Percentiles rank a stretch among this genome's conserved stretches.
These are phyloP conservation scores for Euptelea pleiosperma DNA, from an alignment of 164 flowering plant species.

Conservation along the genomic window DNA sequence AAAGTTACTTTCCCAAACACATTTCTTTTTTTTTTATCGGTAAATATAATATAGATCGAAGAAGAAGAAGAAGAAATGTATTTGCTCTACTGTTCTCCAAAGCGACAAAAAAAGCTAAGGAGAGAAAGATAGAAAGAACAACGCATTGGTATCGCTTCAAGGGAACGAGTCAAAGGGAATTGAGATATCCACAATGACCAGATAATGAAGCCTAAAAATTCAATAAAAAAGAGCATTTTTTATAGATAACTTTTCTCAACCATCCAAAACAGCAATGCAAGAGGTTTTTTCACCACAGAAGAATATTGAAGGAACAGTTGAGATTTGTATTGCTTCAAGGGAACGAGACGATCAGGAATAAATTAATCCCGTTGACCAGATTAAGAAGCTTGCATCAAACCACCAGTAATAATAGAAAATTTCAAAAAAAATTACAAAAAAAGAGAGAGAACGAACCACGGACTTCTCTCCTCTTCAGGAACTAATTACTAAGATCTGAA, in stretches of 20 bases:
- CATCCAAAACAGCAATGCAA: neutral
- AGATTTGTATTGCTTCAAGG: slow-evolving; percentile 23
- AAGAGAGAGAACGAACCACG: neutral
- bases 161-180: slow-evolving; percentile 26
- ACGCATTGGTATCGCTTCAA: slow-evolving; percentile 19
- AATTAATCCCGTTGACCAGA: slow-evolving; percentile 27
- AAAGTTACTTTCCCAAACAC: no score
- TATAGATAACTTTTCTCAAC: slow-evolving; percentile 7
- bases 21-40: no score
- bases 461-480: slow-evolving; percentile 20
- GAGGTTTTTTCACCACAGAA: neutral
- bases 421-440: no score
- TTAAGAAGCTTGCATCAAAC: slow-evolving; percentile 31
- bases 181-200: slow-evolving; percentile 9
- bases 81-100: slow-evolving; percentile 36
- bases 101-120: slow-evolving; percentile 21
- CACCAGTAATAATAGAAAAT: no score
- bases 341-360: slow-evolving; percentile 25
- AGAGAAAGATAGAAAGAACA: neutral
- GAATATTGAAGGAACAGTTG: neutral
- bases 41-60: neutral
- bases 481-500: neutral
- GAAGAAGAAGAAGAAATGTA: neutral
- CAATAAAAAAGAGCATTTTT: neutral
- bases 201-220: slow-evolving; percentile 14